Conservation (phyloP, 2,329 filamentous ascomycete genomes). For the Chaetomium olivaceum region DNA sequence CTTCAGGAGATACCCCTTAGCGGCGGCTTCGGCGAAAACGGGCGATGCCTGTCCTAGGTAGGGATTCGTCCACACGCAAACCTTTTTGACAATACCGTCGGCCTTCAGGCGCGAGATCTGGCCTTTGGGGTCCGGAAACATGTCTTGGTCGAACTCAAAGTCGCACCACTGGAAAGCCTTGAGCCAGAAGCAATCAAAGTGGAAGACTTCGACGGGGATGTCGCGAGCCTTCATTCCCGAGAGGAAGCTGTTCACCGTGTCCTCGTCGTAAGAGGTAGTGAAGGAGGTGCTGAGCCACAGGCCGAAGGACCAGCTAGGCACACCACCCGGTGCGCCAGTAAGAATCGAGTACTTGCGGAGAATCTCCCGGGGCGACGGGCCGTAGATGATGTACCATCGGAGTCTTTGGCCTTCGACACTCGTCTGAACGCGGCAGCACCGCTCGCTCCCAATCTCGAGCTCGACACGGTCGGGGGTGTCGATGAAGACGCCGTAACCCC, state of each 20-base stretch:
- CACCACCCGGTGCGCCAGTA: conserved; percentile 63
- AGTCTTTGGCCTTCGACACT: conserved; percentile 68
- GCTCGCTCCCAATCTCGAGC: conserved; percentile 72
- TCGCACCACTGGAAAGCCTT: conserved; percentile 74
- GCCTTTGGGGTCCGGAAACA: conserved; percentile 67
- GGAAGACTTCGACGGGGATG: conserved; percentile 70
- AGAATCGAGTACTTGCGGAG: conserved; percentile 66
- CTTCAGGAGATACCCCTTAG: conserved; percentile 69
- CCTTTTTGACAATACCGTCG: conserved; percentile 60
- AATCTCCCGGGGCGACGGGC: conserved; percentile 70
- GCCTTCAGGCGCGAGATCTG: conserved; percentile 66
- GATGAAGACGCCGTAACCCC: conserved; percentile 77
- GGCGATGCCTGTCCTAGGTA: conserved; percentile 71
- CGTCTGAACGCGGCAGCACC: conserved; percentile 70
- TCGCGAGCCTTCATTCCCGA: conserved; percentile 66
- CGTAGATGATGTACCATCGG: conserved; percentile 74
- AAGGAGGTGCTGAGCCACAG: conserved; percentile 77
- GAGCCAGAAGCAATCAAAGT: conserved; percentile 80
- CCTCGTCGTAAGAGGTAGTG: conserved; percentile 71
- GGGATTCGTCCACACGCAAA: conserved; percentile 76
- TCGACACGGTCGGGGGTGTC: conserved; percentile 70
- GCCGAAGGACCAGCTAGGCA: conserved; percentile 74
- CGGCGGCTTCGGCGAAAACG: conserved; percentile 63
- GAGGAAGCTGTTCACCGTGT: conserved; percentile 66
- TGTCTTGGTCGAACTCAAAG: conserved; percentile 67